These are phyloP conservation scores for Crithidia fasciculata DNA, from an alignment of 208 protist species.

Conservation along the genomic window DNA sequence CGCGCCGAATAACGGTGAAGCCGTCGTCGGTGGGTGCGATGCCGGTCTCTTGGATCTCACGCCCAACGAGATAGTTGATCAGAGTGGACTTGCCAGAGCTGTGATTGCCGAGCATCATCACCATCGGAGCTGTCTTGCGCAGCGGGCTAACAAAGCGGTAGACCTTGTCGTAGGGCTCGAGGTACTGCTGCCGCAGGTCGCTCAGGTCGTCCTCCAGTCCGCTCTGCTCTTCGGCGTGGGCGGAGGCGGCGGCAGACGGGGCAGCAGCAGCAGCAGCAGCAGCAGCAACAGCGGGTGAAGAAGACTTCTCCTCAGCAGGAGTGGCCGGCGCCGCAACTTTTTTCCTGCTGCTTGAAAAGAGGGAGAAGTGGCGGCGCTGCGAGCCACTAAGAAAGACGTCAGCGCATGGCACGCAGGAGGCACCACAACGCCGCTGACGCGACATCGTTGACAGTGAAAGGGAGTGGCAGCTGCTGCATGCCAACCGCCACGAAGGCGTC, in stretches of 20 bases:
- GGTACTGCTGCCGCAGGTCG: constrained; percentile 32
- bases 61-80: constrained; percentile 88
- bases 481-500: not conserved
- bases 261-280: not conserved
- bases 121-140: constrained; percentile 75
- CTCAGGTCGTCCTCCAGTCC: constrained; percentile 44
- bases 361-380: constrained; percentile 7
- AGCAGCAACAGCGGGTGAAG: not conserved
- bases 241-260: not conserved
- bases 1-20: constrained; percentile 87
- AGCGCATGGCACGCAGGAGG: not conserved
- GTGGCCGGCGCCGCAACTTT: not conserved
- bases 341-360: not conserved
- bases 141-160: constrained; percentile 45
- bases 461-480: not conserved
- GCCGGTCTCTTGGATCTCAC: constrained; percentile 81
- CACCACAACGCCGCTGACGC: not conserved
- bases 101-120: constrained; percentile 92
- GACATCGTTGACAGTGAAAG: not conserved
- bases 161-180: constrained; percentile 38
- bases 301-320: not conserved
- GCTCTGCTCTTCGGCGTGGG: constrained; percentile 17
- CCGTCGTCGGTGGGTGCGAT: constrained; percentile 92
- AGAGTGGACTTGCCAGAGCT: constrained; percentile 91
- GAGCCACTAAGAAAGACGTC: not conserved